Conservation (phyloP, 805 yeast genomes). For the Barnettozyma vustinii region DNA sequence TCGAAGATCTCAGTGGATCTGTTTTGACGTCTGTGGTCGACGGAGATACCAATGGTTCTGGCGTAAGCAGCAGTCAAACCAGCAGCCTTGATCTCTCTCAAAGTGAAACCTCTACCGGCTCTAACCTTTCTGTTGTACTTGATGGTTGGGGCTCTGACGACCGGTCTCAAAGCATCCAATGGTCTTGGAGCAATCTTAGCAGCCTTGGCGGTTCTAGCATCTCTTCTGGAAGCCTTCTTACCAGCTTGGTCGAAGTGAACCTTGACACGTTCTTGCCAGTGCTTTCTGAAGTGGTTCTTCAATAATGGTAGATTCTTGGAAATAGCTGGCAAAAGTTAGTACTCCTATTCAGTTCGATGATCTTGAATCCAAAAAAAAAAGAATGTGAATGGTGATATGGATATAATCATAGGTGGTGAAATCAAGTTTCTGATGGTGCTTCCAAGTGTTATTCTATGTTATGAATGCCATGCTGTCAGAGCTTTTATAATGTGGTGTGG, state of each 20-base stretch:
- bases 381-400: background rate
- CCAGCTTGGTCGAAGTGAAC: slow-evolving; percentile 99
- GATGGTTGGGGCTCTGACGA: slow-evolving; percentile 98
- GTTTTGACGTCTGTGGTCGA: slow-evolving; percentile 99
- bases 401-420: background rate
- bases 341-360: background rate
- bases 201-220: slow-evolving; percentile 89
- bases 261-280: slow-evolving; percentile 99
- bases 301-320: slow-evolving; percentile 97
- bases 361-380: background rate
- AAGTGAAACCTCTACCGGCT: slow-evolving; percentile 99
- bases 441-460: background rate
- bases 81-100: slow-evolving; percentile 97
- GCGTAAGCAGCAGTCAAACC: slow-evolving; percentile 93
- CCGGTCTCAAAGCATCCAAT: slow-evolving; percentile 91
- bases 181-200: slow-evolving; percentile 97
- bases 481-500: background rate
- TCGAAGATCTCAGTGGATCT: slow-evolving; percentile 94
- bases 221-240: slow-evolving; percentile 96
- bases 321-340: slow-evolving; percentile 62
- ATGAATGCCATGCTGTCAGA: background rate
- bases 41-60: slow-evolving; percentile 97
- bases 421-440: background rate
- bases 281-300: slow-evolving; percentile 99
- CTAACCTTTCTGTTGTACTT: slow-evolving; percentile 99